A percentile compares a stretch with the other conserved stretches of the same genome.
These are phyloP conservation scores for Xylaria sp. DNA, from an alignment of 2,329 filamentous ascomycete species.

Conservation along the genomic window DNA sequence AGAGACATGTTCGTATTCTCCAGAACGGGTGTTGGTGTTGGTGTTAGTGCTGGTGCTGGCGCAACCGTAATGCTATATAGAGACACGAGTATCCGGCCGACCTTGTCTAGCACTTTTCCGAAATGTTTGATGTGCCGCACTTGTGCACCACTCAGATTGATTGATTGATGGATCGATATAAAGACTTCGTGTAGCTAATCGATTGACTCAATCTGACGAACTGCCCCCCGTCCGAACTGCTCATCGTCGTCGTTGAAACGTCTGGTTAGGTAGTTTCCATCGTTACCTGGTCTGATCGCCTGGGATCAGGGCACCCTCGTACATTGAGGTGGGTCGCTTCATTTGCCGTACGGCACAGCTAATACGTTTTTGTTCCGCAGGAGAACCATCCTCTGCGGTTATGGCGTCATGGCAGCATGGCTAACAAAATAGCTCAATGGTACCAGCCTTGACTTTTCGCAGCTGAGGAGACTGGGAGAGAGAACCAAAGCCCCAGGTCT, in stretches of 20 bases:
- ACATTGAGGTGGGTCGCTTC: background rate
- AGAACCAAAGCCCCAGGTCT: too few relatives aligned
- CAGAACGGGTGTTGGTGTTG: background rate
- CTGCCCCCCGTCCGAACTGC: background rate
- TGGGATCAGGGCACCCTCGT: background rate
- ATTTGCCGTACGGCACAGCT: background rate
- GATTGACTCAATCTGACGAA: constrained; percentile 2
- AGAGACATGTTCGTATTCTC: background rate
- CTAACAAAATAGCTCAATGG: background rate
- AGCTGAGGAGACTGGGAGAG: background rate
- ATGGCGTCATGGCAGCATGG: background rate
- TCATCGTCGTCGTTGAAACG: background rate
- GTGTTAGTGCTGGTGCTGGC: too few relatives aligned
- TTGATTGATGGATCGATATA: constrained; percentile 19
- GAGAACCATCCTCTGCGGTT: background rate
- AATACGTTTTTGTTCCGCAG: background rate
- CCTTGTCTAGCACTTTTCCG: background rate
- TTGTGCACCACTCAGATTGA: constrained; percentile 24
- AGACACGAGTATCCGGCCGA: too few relatives aligned
- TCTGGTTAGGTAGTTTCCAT: background rate
- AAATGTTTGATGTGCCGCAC: background rate
- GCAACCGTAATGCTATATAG: too few relatives aligned
- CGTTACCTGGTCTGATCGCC: background rate
- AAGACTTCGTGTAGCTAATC: constrained; percentile 6
- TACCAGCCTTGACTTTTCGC: background rate